Percentiles rank a stretch among this genome's conserved stretches.
phyloP scores from a whole-genome alignment of 805 yeast species.

The Yamadazyma philogaea region DNA sequence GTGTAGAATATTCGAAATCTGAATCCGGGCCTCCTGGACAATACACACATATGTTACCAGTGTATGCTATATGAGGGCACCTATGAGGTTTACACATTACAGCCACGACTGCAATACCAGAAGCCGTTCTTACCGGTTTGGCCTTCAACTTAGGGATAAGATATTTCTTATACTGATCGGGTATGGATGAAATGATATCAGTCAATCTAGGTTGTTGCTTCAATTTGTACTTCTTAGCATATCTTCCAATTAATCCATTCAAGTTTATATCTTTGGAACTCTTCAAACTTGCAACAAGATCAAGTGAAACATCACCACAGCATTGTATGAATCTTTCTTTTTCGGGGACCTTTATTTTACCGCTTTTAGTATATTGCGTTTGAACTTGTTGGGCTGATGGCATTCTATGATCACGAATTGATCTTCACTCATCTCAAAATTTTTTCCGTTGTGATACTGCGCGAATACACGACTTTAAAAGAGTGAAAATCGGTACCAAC shows the following conservation, averaged over 20 bases:
- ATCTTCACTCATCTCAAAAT: conserved; percentile 11
- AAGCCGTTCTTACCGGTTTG: conserved; percentile 98
- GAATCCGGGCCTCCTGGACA: conserved; percentile 99
- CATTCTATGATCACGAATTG: conserved; percentile 18
- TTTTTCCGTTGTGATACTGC: conserved; percentile 5
- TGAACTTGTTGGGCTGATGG: conserved; percentile 26
- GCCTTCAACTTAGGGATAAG: conserved; percentile 91
- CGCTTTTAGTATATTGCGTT: conserved; percentile 13
- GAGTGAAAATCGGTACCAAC: conserved; percentile 3
- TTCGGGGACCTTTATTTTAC: conserved; percentile 76
- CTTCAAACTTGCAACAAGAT: conserved; percentile 73
- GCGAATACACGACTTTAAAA: not conserved
- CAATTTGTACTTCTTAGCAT: conserved; percentile 86
- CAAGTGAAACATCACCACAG: conserved; percentile 87
- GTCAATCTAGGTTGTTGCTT: conserved; percentile 92
- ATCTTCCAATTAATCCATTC: conserved; percentile 82
- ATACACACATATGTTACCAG: conserved; percentile 96
- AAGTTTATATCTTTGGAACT: conserved; percentile 77
- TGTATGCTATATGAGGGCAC: conserved; percentile 98
- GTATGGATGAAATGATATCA: conserved; percentile 91
- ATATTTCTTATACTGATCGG: conserved; percentile 91
- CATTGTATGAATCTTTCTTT: conserved; percentile 90
- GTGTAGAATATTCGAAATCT: conserved; percentile 96
- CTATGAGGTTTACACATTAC: conserved; percentile 99
- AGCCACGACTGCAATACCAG: conserved; percentile 98